Evolutionary conservation across 257 asterid species (phyloP).

Genomic region (Mitragyna speciosa): DNA sequence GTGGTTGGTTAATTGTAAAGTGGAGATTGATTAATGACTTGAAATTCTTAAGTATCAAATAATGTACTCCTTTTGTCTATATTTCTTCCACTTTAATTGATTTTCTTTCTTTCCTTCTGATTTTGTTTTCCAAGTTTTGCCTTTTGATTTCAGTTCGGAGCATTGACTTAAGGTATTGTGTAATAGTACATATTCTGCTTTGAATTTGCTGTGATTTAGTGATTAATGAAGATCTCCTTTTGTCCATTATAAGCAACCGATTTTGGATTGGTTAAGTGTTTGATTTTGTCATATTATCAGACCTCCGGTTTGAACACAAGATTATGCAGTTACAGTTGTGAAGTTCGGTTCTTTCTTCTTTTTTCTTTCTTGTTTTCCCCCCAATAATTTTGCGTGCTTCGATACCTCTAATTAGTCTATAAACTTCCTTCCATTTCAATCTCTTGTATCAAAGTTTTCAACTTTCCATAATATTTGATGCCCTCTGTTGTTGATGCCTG

Average conservation of each 20-base stretch:
- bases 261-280: background rate
- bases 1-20: constrained; percentile 22
- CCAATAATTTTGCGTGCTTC: background rate
- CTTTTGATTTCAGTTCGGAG: background rate
- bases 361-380: background rate
- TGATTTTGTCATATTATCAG: background rate
- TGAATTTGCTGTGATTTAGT: background rate
- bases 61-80: background rate
- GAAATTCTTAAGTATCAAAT: constrained; percentile 1
- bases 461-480: background rate
- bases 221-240: background rate
- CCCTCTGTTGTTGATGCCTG: background rate
- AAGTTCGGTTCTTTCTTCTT: background rate
- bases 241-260: background rate
- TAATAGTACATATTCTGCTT: background rate
- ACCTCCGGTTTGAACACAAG: background rate
- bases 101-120: background rate
- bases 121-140: background rate
- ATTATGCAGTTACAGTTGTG: background rate
- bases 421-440: background rate
- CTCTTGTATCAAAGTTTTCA: background rate
- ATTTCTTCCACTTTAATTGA: background rate
- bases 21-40: constrained; percentile 14
- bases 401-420: background rate
- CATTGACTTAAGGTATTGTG: constrained; percentile 4